Evolutionary conservation across 1,284 basidiomycete genomes (phyloP).

Genomic region (Ganoderma sp.): DNA sequence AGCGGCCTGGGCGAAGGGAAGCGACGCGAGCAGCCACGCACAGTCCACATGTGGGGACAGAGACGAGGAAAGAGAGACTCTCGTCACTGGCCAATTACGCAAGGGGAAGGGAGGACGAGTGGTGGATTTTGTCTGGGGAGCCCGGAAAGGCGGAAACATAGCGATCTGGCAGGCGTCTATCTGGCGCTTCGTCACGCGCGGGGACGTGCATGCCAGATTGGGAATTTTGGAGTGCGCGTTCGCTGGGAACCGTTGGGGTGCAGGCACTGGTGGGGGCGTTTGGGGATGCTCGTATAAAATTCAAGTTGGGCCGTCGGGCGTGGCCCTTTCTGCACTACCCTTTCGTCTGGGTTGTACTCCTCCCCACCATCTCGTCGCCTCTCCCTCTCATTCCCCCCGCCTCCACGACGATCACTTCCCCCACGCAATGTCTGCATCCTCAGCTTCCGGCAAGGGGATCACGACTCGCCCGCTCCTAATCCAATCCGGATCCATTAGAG

Average conservation of each 20-base stretch:
- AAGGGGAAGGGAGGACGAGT: background rate
- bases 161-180: constrained; percentile 25
- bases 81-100: background rate
- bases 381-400: constrained; percentile 22
- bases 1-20: constrained; percentile 28
- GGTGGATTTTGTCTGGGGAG: constrained; percentile 15
- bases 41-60: constrained; percentile 17
- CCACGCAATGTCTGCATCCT: constrained; percentile 36
- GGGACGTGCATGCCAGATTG: constrained; percentile 18
- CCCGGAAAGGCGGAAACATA: constrained; percentile 19
- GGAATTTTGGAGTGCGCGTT: constrained; percentile 27
- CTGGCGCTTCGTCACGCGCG: constrained; percentile 10
- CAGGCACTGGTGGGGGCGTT: constrained; percentile 22
- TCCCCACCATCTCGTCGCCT: constrained; percentile 30
- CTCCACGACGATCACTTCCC: constrained; percentile 23
- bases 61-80: background rate
- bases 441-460: constrained; percentile 43
- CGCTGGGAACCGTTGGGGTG: constrained; percentile 34
- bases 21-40: constrained; percentile 20
- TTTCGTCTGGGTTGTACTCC: constrained; percentile 25
- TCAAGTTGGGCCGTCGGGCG: constrained; percentile 14
- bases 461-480: constrained; percentile 70
- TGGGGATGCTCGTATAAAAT: constrained; percentile 33
- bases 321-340: constrained; percentile 26
- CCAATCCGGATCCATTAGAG: constrained; percentile 66